Evolutionary conservation across 129 eudicot species (phyloP), one percentile per base, ranked within the genome.

Genomic region (Pittosporum tobira): DNA sequence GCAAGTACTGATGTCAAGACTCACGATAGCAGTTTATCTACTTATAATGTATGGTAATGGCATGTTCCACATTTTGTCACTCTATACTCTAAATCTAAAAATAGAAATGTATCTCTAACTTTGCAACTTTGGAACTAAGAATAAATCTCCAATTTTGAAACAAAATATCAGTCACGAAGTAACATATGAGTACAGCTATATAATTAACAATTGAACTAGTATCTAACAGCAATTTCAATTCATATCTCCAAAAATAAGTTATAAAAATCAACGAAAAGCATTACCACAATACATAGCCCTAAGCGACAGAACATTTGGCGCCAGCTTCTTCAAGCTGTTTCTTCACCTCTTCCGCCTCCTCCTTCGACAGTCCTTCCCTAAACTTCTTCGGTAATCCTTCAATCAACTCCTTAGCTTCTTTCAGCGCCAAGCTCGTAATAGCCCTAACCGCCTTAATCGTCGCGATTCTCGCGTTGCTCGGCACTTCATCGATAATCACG

Each of bases 241-340:
- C 27, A 26, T 36, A 61, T 59, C 71, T 13, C 50, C 29, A 53
- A 28, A 60, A 13, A 16, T 43, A 64, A 55, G 16, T 1, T 14
- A 11, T 13, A 45, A 26, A 9, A 31, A 29, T n/a, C 6, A 25
- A 27, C n/a, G 42, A 45, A 61, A 60, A 55, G 34, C 1, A 12
- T 54, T 69, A 70, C 71, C 70, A 61, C 45, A 44, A 24, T 54
- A 46, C 36, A 5, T 3, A 61, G 59, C 40, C 18, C 65, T 80
- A 89, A 63, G 65, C 89, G 73, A 90, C 82, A 2, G 86, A 52
- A 42, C 87, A 69, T 66, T 91, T 86, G 31, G 95, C 95, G 4
- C 98, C 98, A 31, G 98, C 98, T 25, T 72, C 98, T 76, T 90
- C 95, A 15, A 90, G 95, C 70, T 85, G 95, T 65, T 90, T 90